phyloP scores from a whole-genome alignment of 1,284 basidiomycete species.

The Rhodotorula sp. region DNA sequence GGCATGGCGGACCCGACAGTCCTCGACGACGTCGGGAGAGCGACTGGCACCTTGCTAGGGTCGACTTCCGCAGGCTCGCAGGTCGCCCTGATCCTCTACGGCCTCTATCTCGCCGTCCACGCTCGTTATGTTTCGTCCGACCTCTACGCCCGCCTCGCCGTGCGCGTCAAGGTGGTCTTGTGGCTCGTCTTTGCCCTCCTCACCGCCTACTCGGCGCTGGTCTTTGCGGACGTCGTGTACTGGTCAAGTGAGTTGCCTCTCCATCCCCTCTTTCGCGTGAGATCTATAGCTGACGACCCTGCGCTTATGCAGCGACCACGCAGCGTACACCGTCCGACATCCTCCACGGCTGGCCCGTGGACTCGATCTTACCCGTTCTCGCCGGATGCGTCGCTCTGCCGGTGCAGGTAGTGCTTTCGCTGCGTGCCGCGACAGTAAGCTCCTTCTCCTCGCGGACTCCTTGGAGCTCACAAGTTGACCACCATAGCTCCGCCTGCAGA shows the following conservation, averaged over 20 bases:
- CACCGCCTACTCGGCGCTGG: not conserved
- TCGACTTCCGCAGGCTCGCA: slow-evolving; percentile 7
- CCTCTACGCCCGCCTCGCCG: not conserved
- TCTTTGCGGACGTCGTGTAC: not conserved
- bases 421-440: slow-evolving; percentile 10
- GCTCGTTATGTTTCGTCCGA: not conserved
- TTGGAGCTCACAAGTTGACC: not conserved
- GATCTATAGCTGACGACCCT: not conserved
- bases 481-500: not conserved
- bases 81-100: slow-evolving; percentile 9
- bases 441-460: not conserved
- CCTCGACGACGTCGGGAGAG: not conserved
- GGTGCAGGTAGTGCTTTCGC: not conserved
- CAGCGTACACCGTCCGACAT: not conserved
- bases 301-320: not conserved
- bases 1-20: slow-evolving; percentile 1
- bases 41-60: not conserved
- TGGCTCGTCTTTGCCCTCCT: slow-evolving; percentile 7
- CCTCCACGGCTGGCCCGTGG: slow-evolving; percentile 6
- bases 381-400: not conserved
- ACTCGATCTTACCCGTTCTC: not conserved
- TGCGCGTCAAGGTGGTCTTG: not conserved
- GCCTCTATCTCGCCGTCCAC: slow-evolving; percentile 6
- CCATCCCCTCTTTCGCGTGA: not conserved
- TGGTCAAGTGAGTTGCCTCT: slow-evolving; percentile 8